Percentiles rank a stretch among this genome's conserved stretches.
Evolutionary conservation across 202 grass and related monocot species (phyloP).

Genomic region (Saccharum hybrid): DNA sequence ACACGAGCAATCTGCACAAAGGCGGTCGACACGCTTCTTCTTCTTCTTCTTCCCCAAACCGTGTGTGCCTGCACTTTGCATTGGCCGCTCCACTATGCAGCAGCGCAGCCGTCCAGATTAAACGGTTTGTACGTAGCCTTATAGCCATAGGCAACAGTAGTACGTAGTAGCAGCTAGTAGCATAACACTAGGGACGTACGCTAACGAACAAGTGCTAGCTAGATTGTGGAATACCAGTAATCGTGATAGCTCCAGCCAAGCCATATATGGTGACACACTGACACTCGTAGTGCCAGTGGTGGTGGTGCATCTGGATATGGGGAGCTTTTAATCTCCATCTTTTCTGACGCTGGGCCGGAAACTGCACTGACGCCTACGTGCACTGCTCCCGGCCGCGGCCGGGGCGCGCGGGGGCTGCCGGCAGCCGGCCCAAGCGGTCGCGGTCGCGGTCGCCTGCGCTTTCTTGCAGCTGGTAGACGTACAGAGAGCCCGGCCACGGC

Average conservation of each 20-base stretch:
- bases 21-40: neutral
- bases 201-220: neutral
- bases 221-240: constrained; percentile 18
- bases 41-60: neutral
- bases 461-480: constrained; percentile 34
- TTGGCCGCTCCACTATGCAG: constrained; percentile 28
- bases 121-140: constrained; percentile 15
- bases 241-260: constrained; percentile 52
- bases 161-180: constrained; percentile 1
- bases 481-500: neutral
- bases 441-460: neutral
- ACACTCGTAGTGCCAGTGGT: too few relatives aligned
- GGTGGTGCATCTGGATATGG: constrained; percentile 47
- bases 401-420: neutral
- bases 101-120: constrained; percentile 16
- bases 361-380: constrained; percentile 43
- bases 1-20: constrained; percentile 26
- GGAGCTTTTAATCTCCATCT: constrained; percentile 11
- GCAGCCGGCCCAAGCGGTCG: constrained; percentile 27
- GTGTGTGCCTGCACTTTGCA: constrained; percentile 13
- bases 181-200: neutral
- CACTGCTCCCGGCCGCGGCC: constrained; percentile 32
- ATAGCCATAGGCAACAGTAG: constrained; percentile 16
- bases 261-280: too few relatives aligned
- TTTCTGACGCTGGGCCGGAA: neutral